Base-by-base conservation (phyloP, 2,329 filamentous ascomycete genomes). In the Aspergillus sp. region DNA sequence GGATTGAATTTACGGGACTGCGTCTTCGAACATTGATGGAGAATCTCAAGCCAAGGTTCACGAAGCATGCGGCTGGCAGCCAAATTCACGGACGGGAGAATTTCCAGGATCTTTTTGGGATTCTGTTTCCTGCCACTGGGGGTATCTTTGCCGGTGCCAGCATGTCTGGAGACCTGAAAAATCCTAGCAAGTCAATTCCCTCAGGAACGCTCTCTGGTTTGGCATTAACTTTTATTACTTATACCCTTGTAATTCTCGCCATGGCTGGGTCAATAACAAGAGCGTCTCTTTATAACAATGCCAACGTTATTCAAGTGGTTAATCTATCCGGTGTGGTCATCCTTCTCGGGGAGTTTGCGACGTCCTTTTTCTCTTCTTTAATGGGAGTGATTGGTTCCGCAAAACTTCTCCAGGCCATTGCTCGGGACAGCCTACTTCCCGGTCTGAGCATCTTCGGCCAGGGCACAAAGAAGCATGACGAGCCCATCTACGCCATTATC, bases 301-400 rank as follows among this genome's bases (percentile, higher is more conserved):
- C 84, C 37, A 93, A 94, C 60, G 81, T 94, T 43, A 86, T 95
- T 44, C 85, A 90, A 58, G 76, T 88, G 50, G 76, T 78, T n/a
- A 94, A 85, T 60, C 59, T 90, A n/a, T 93, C 85, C 13, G 78
- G 81, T 0, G 73, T 81, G 3, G 62, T 93, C 4, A 83, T 95
- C 22, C 77, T 95, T 3, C 80, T 88, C 1, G 89, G 89, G 49
- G 89, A 95, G 66, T 85, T 90, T 57, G 85, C 88, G 2, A 87
- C 87, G 1, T 85, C 85, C 1, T 83, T 90, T 59, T 95, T 95
- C 70, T 94, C 88, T 0, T 84, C 87, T 4, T 67, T 95, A 45
- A 94, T 95, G 85, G 89, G 89, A 3, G 79, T 95, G 35, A 88
- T 94, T 53, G 88, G 87, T 1, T 85, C 88, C 5, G 86, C 89